Base-by-base conservation (phyloP, 2,329 filamentous ascomycete genomes). In the Curvularia hawaiiensis region DNA sequence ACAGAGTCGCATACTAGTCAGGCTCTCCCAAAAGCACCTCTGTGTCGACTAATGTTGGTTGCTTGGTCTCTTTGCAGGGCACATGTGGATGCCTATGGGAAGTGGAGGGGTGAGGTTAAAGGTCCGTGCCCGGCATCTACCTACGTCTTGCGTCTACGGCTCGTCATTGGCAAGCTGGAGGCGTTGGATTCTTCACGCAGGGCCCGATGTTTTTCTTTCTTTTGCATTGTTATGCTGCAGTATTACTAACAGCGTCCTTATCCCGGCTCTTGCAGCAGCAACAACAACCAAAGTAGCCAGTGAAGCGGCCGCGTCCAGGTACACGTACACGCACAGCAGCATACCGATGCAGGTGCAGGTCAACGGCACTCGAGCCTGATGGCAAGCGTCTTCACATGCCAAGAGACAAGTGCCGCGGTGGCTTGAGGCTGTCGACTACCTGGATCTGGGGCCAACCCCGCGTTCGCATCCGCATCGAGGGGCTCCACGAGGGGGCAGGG, bases 381-480 rank as follows among this genome's bases (percentile, higher is more conserved):
- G 46, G 14, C 48, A 38, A 28, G 52, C 47, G 35, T 35, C 35
- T 44, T 43, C 52, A 51, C 38, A 58, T 48, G 55, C 31, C 44
- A 54, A 40, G 30, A 31, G 8, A 31, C 30, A 9, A 31, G 30
- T 18, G n/a, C 26, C 20, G 47, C 28, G 41, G 26, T 40, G 38
- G 7, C 28, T 52, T 41, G 39, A 50, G 43, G 18, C 18, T 7
- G 14, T 11, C 40, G 22, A 35, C 44, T n/a, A 38, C 16, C 30
- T 9, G 12, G 12, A 9, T 38, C 41, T 52, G 46, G 46, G 51
- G 26, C 44, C 52, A 43, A 59, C 59, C 56, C 59, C 56, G 53
- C 59, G 41, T 46, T 56, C 6, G 33, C 16, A 11, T 41, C 49
- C 50, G 22, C 44, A 49, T 56, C 45, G 41, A 47, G 45, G 24